A percentile compares a stretch with the other conserved stretches of the same genome.
Conservation (phyloP, 106 monocot species). For the Acanthochlamys bracteata region DNA sequence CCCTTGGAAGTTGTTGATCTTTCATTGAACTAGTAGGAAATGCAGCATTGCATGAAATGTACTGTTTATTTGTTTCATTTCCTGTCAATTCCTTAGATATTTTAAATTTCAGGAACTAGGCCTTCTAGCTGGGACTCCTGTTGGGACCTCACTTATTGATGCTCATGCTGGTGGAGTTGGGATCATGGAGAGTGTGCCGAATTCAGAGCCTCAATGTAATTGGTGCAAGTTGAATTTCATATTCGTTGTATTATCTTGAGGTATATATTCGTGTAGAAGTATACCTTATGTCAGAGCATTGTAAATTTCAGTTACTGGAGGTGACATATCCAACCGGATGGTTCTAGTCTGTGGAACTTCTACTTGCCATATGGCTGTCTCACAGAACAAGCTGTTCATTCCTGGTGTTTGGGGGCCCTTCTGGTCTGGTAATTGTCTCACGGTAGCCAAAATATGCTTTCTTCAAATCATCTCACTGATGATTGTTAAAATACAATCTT, state of each 20-base stretch:
- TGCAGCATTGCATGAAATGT: neutral
- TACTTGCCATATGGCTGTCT: slow-evolving; percentile 96
- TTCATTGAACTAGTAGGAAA: too few relatives aligned
- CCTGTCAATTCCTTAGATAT: neutral
- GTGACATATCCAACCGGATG: slow-evolving; percentile 64
- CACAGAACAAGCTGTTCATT: slow-evolving; percentile 64
- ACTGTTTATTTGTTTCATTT: neutral
- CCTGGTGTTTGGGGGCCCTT: slow-evolving; percentile 98
- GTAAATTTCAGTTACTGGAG: slow-evolving; percentile 34
- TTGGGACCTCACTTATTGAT: slow-evolving; percentile 95
- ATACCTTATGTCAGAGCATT: neutral
- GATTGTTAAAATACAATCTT: too few relatives aligned
- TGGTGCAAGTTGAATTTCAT: too few relatives aligned
- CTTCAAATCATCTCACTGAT: neutral
- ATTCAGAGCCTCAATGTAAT: slow-evolving; percentile 36
- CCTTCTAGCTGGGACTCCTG: slow-evolving; percentile 72
- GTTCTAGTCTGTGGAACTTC: slow-evolving; percentile 97
- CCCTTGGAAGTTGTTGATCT: neutral
- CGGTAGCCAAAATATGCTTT: neutral
- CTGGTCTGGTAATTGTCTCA: slow-evolving; percentile 72
- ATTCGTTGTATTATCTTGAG: too few relatives aligned
- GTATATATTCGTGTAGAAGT: too few relatives aligned
- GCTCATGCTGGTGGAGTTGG: slow-evolving; percentile 98
- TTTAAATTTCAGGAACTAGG: slow-evolving; percentile 65
- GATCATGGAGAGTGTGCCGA: slow-evolving; percentile 68